A percentile compares a stretch with the other conserved stretches of the same genome.
Conservation (phyloP, 2,329 filamentous ascomycete species). For the Trichocomaceae sp. region DNA sequence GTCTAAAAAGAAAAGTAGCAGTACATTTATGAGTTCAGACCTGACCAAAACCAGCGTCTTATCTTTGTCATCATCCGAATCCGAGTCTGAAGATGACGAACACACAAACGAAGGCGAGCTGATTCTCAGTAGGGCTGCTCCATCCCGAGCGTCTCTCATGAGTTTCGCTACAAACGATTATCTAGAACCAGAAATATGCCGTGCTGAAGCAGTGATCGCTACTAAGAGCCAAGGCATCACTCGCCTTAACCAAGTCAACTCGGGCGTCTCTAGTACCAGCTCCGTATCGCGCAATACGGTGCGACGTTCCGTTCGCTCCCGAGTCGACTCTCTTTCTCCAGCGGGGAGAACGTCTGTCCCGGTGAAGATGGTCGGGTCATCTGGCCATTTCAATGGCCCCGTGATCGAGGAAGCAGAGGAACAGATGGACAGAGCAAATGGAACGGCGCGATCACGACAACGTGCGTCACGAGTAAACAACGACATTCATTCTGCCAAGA, state of each 20-base stretch:
- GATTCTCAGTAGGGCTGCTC: conserved; percentile 13
- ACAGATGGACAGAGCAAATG: conserved; percentile 2
- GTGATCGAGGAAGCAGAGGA: conserved; percentile 29
- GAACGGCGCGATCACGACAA: background rate
- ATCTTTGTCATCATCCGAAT: conserved; percentile 45
- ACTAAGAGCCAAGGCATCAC: conserved; percentile 23
- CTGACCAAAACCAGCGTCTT: conserved; percentile 42
- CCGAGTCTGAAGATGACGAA: conserved; percentile 38
- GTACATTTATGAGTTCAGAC: conserved; percentile 33
- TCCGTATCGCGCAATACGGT: conserved; percentile 14
- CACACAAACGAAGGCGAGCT: conserved; percentile 13
- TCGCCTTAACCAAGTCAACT: conserved; percentile 23
- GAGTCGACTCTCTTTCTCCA: conserved; percentile 24
- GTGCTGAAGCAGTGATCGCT: conserved; percentile 33
- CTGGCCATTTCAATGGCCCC: conserved; percentile 28
- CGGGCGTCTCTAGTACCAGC: conserved; percentile 20
- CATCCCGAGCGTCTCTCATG: conserved; percentile 24
- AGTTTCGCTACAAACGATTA: conserved; percentile 37
- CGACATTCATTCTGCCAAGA: conserved; percentile 18
- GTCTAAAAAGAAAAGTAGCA: conserved; percentile 35
- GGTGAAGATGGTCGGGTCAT: conserved; percentile 22
- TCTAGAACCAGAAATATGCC: conserved; percentile 39
- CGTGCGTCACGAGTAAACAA: background rate
- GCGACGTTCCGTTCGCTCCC: conserved; percentile 13
- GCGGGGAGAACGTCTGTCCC: conserved; percentile 22